These are phyloP conservation scores for Coniochaeta prunicola DNA, from an alignment of 2,329 filamentous ascomycete species.

Conservation along the genomic window DNA sequence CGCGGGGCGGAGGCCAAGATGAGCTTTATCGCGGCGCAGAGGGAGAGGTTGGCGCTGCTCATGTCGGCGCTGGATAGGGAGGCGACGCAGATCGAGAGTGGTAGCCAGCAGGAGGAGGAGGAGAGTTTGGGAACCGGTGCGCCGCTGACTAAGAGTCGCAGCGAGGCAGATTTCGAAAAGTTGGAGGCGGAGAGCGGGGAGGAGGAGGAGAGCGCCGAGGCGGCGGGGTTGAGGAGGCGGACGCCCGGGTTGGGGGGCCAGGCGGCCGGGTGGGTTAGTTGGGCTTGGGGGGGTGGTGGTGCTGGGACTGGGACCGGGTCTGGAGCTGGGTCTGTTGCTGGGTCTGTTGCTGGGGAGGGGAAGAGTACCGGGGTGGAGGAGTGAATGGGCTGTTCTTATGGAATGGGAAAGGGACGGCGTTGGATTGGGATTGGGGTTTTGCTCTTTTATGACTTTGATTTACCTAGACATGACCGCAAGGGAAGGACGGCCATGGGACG, in stretches of 20 bases:
- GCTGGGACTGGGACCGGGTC: too few relatives aligned
- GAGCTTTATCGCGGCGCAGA: slow-evolving; percentile 70
- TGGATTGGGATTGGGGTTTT: slow-evolving; percentile 3
- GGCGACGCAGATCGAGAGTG: slow-evolving; percentile 53
- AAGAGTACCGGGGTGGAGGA: slow-evolving; percentile 31
- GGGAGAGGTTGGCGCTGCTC: slow-evolving; percentile 67
- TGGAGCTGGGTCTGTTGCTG: too few relatives aligned
- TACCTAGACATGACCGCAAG: slow-evolving; percentile 2
- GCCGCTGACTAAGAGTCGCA: slow-evolving; percentile 67
- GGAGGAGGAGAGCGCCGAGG: slow-evolving; percentile 34
- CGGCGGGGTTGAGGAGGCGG: slow-evolving; percentile 11
- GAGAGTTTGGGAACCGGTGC: slow-evolving; percentile 8
- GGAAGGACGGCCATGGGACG: background rate
- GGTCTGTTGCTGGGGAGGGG: slow-evolving; percentile 11
- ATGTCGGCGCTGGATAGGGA: slow-evolving; percentile 75
- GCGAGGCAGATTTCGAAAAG: slow-evolving; percentile 84
- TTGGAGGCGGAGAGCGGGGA: slow-evolving; percentile 68
- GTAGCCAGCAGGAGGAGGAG: slow-evolving; percentile 34
- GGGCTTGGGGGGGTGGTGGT: slow-evolving; percentile 31
- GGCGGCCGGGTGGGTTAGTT: slow-evolving; percentile 36
- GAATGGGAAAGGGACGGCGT: background rate
- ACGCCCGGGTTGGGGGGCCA: slow-evolving; percentile 16
- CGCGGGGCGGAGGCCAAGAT: slow-evolving; percentile 58
- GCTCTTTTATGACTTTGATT: background rate
- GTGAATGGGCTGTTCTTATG: slow-evolving; percentile 7